phyloP scores from a whole-genome alignment of 768 basidiomycete genomes.

The Hortiboletus campestris region DNA sequence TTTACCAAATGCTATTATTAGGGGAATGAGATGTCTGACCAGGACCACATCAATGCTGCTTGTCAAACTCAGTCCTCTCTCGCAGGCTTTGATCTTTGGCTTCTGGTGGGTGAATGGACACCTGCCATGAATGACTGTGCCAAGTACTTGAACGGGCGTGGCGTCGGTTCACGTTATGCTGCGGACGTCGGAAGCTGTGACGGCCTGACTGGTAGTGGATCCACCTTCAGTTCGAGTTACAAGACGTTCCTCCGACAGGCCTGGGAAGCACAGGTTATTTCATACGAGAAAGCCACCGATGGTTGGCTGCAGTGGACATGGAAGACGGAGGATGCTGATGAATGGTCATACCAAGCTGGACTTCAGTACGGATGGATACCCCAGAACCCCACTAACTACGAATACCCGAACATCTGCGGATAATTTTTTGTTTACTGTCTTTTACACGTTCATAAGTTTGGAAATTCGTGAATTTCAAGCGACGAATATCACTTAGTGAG shows the following conservation, averaged over 20 bases:
- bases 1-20: slow-evolving; percentile 29
- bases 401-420: slow-evolving; percentile 64
- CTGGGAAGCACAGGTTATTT: slow-evolving; percentile 82
- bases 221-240: slow-evolving; percentile 71
- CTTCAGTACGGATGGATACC: slow-evolving; percentile 86
- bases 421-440: slow-evolving; percentile 12
- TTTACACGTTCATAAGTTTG: background rate
- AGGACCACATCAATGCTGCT: slow-evolving; percentile 59
- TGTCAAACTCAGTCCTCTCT: slow-evolving; percentile 50
- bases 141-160: slow-evolving; percentile 71
- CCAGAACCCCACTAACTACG: slow-evolving; percentile 43
- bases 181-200: slow-evolving; percentile 69
- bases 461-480: background rate
- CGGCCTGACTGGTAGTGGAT: slow-evolving; percentile 70
- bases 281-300: slow-evolving; percentile 59
- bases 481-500: background rate
- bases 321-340: slow-evolving; percentile 81
- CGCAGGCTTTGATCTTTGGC: slow-evolving; percentile 64
- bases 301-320: slow-evolving; percentile 86
- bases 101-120: slow-evolving; percentile 87
- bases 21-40: slow-evolving; percentile 45
- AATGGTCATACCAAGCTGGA: slow-evolving; percentile 89
- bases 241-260: slow-evolving; percentile 78
- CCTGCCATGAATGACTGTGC: slow-evolving; percentile 72
- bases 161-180: slow-evolving; percentile 61